Evolutionary conservation across 2,329 filamentous ascomycete genomes (phyloP).

Genomic region (Alternaria sp.): DNA sequence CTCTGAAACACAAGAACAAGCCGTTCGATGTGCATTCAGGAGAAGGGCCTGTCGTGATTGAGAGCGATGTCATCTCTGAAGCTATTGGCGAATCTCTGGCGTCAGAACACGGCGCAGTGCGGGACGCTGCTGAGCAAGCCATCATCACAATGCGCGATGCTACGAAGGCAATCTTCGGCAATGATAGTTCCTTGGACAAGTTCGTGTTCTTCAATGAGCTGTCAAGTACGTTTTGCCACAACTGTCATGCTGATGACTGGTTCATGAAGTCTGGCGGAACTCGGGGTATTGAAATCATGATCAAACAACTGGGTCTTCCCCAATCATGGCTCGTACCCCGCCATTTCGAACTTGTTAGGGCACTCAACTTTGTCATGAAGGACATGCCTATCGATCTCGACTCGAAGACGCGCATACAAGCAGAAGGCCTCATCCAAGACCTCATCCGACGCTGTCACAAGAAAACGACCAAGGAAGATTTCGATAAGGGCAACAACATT

Average conservation of each 20-base stretch:
- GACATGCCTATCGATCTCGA: conserved; percentile 95
- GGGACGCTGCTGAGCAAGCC: conserved; percentile 80
- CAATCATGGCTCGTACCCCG: conserved; percentile 82
- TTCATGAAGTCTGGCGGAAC: conserved; percentile 95
- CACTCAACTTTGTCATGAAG: conserved; percentile 97
- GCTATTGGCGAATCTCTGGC: conserved; percentile 89
- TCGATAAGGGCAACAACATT: conserved; percentile 68
- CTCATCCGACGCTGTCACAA: conserved; percentile 81
- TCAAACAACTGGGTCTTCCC: conserved; percentile 83
- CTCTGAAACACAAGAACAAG: conserved; percentile 75
- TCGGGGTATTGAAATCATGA: conserved; percentile 84
- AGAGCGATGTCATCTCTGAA: conserved; percentile 85
- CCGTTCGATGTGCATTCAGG: conserved; percentile 85
- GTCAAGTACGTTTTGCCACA: conserved; percentile 85
- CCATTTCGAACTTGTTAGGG: conserved; percentile 85
- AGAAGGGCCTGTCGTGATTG: conserved; percentile 85
- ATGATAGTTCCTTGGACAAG: conserved; percentile 71
- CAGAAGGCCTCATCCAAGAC: conserved; percentile 81
- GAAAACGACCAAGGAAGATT: conserved; percentile 79
- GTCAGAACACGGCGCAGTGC: conserved; percentile 79
- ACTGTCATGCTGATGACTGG: conserved; percentile 98
- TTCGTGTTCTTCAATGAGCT: conserved; percentile 86
- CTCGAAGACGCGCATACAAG: conserved; percentile 82
- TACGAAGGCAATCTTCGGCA: conserved; percentile 79
- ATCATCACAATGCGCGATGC: conserved; percentile 80